Base-by-base conservation (phyloP, 116 monocot species). In the Zostera marina region DNA sequence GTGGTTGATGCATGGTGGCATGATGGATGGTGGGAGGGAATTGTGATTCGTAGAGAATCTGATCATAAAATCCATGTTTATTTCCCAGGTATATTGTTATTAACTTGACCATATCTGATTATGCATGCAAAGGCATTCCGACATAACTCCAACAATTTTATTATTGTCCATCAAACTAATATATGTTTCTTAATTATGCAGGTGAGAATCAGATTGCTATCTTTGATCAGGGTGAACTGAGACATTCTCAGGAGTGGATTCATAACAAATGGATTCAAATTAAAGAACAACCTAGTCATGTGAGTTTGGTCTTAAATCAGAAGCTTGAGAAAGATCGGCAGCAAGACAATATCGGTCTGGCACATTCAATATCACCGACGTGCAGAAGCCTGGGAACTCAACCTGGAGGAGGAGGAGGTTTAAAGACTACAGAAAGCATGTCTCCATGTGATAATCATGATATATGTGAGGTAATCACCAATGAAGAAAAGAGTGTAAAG, bases 1-100 rank as follows among this genome's bases (percentile, higher is more conserved):
- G 42, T 79, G 53, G 93, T 93, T 17, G 92, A 93, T 72, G 88
- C 84, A 23, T 71, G 93, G 93, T 93, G 88, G 88, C 71, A 79
- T 72, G 84, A 81, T 75, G 93, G 93, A 10, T 88, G 88, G 93
- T 93, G 93, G 93, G 93, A 93, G 74, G 93, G 93, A 32, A 75
- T 93, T 60, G 74, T 93, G 8, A 64, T 84, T 41, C 40, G 22
- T 22, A 68, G 42, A 56, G 70, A 60, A 38, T 54, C 59, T 26
- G 73, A 79, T 20, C 65, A 59, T 17, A 60, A 70, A 64, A 38
- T 88, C 14, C 71, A 66, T 59, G 93, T 93, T 6, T 84, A 81
- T 64, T 88, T 93, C 41, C 84, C 84, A 79, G 93, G 93, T 88
- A 74, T 22, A 47, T 62, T 48, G 16, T 11, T 41, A 21, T 22